Conservation (phyloP, 257 asterid genomes). For the Ehretia macrophylla region DNA sequence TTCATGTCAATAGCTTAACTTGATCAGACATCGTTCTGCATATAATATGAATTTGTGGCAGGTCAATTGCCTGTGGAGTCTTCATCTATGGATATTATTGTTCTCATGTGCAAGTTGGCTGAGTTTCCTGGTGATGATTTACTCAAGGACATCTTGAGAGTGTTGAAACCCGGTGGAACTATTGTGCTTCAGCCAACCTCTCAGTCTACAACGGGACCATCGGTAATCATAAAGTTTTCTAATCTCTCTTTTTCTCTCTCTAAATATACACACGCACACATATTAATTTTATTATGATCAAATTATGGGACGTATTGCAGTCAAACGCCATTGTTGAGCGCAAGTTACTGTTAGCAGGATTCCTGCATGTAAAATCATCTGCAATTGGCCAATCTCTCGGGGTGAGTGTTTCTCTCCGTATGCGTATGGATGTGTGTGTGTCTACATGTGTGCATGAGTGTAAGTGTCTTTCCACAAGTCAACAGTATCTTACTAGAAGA, state of each 20-base stretch:
- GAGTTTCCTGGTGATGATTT: constrained; percentile 54
- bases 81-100: constrained; percentile 48
- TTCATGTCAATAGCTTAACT: not conserved
- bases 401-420: constrained; percentile 40
- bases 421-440: not conserved
- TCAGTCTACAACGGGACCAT: constrained; percentile 31
- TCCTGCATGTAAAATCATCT: constrained; percentile 54
- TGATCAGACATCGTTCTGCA: not conserved
- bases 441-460: not conserved
- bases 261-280: not conserved
- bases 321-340: constrained; percentile 56
- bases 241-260: not conserved
- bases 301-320: constrained; percentile 35
- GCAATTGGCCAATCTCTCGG: constrained; percentile 43
- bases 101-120: constrained; percentile 43
- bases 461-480: no score
- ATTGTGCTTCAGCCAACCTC: constrained; percentile 38
- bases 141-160: constrained; percentile 47
- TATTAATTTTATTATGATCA: not conserved
- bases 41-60: constrained; percentile 25
- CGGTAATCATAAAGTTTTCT: constrained; percentile 23
- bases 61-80: constrained; percentile 53
- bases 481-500: no score
- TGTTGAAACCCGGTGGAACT: constrained; percentile 73
- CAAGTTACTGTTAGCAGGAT: constrained; percentile 71